These are phyloP conservation scores for Aspergillus sp. DNA, from an alignment of 2,329 filamentous ascomycete species.

Conservation along the genomic window DNA sequence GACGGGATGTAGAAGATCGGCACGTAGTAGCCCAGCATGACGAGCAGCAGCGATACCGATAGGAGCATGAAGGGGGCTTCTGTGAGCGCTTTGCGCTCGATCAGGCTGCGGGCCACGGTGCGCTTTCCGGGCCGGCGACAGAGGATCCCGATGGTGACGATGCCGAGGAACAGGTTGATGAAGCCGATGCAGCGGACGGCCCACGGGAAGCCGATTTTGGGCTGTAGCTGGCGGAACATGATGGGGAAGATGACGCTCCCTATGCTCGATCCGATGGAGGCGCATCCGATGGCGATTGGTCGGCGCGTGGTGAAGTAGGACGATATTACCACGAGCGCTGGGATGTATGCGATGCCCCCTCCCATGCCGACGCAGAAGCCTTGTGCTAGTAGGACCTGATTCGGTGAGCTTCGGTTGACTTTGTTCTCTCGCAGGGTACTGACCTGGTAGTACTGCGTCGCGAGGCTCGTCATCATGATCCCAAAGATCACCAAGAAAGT, in stretches of 20 bases:
- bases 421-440: neutral
- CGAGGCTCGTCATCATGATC: conserved; percentile 31
- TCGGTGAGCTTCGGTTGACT: neutral
- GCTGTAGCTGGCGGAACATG: conserved; percentile 53
- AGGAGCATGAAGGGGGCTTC: conserved; percentile 44
- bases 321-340: conserved; percentile 30
- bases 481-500: conserved; percentile 37
- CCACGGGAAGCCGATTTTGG: conserved; percentile 59
- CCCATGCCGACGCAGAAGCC: conserved; percentile 33
- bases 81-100: conserved; percentile 40
- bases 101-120: conserved; percentile 37
- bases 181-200: conserved; percentile 58
- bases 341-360: conserved; percentile 32
- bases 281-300: conserved; percentile 56
- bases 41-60: conserved; percentile 46
- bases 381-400: conserved; percentile 48
- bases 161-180: conserved; percentile 46
- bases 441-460: conserved; percentile 29
- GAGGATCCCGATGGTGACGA: conserved; percentile 33
- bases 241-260: conserved; percentile 63
- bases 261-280: conserved; percentile 56
- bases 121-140: conserved; percentile 40
- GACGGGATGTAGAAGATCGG: conserved; percentile 43
- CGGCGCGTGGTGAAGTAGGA: conserved; percentile 44
- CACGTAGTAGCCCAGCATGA: conserved; percentile 49